These are phyloP conservation scores for Penicillium olsonii DNA, from an alignment of 2,329 filamentous ascomycete species.

Conservation along the genomic window DNA sequence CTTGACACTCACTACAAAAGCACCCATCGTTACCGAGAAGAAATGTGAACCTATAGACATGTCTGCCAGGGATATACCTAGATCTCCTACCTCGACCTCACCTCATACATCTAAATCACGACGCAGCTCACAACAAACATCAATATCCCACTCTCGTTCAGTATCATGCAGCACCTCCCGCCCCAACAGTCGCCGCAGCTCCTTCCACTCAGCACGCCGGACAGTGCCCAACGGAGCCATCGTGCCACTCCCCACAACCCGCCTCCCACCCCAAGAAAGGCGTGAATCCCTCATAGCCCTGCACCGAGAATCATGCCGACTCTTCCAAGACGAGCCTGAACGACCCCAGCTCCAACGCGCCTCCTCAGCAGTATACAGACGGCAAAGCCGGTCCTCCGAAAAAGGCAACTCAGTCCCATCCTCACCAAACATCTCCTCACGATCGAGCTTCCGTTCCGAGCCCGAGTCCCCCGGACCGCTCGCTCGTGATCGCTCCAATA, in stretches of 20 bases:
- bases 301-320: conserved; percentile 44
- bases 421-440: conserved; percentile 18
- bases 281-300: conserved; percentile 40
- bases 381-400: conserved; percentile 15
- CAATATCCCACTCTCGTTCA: conserved; percentile 31
- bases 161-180: conserved; percentile 37
- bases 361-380: conserved; percentile 12
- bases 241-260: conserved; percentile 24
- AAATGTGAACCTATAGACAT: conserved; percentile 17
- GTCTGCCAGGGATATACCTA: conserved; percentile 16
- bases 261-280: conserved; percentile 24
- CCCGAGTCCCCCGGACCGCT: conserved; percentile 12
- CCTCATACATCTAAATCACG: neutral
- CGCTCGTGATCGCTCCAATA: conserved; percentile 21
- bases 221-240: conserved; percentile 25
- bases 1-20: conserved; percentile 14
- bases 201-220: conserved; percentile 32
- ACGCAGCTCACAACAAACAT: conserved; percentile 31
- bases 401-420: conserved; percentile 19
- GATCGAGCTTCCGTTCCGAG: conserved; percentile 16
- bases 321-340: conserved; percentile 33
- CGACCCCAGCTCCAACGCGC: conserved; percentile 7
- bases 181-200: conserved; percentile 31
- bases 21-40: conserved; percentile 14
- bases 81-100: no score